phyloP scores from a whole-genome alignment of 2,329 filamentous ascomycete genomes.

The Leptographium flavum region DNA sequence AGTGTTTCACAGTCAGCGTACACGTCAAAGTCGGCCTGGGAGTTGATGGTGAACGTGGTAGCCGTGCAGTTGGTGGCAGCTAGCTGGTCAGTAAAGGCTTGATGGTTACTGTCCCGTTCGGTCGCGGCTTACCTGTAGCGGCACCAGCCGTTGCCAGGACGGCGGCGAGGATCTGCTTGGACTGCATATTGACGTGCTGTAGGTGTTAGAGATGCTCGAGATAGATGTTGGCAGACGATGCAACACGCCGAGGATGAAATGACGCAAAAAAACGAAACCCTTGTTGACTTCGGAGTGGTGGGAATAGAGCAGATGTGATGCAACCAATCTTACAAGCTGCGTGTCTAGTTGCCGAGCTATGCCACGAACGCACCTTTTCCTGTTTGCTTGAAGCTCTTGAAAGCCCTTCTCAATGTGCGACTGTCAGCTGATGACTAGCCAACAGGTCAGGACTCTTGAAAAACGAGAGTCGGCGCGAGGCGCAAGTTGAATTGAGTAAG shows the following conservation, averaged over 20 bases:
- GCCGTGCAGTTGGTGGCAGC: constrained; percentile 15
- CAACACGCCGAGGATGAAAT: too few species aligned
- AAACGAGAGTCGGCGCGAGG: neutral
- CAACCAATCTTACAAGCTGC: neutral
- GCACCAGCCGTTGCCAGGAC: constrained; percentile 24
- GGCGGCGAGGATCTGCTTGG: constrained; percentile 26
- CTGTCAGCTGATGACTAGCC: neutral
- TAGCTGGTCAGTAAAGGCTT: constrained; percentile 8
- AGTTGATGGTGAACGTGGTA: constrained; percentile 41
- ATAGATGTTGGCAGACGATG: too few species aligned
- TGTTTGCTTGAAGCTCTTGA: neutral
- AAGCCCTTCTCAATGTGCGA: neutral
- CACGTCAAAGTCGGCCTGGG: constrained; percentile 43
- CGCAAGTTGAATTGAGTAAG: neutral
- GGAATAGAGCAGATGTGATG: too few species aligned
- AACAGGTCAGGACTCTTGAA: neutral
- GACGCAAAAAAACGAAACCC: too few species aligned
- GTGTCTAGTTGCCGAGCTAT: too few species aligned
- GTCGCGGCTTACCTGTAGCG: constrained; percentile 22
- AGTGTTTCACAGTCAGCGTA: constrained; percentile 54
- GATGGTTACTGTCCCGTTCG: neutral
- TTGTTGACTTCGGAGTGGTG: too few species aligned
- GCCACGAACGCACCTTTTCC: neutral
- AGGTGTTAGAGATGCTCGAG: too few species aligned
- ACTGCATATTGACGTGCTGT: constrained; percentile 24